A percentile compares a stretch with the other conserved stretches of the same genome.
Evolutionary conservation across 2,329 filamentous ascomycete genomes (phyloP).

Genomic region (Cladosporium sp.): DNA sequence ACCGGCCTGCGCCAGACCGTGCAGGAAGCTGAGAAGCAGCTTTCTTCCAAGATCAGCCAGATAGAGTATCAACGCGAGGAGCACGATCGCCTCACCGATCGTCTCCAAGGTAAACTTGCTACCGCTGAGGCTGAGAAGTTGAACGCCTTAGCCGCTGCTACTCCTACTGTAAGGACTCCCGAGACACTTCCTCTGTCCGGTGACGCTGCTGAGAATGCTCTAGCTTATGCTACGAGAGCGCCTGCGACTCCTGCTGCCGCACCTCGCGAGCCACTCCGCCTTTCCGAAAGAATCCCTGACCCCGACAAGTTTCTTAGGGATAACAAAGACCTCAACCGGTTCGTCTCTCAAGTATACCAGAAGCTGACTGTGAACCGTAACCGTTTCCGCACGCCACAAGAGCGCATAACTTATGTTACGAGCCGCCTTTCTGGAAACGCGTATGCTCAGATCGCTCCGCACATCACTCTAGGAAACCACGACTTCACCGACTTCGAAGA

Average conservation of each 20-base stretch:
- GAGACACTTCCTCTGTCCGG: background rate
- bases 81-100: background rate
- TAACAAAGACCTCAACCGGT: background rate
- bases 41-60: background rate
- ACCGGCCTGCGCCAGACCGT: background rate
- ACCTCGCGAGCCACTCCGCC: background rate
- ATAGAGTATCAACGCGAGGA: background rate
- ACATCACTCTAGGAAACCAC: background rate
- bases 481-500: background rate
- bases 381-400: background rate
- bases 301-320: background rate
- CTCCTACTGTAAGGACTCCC: background rate
- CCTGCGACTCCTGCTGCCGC: background rate
- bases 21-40: background rate
- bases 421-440: background rate
- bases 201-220: background rate
- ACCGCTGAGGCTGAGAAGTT: background rate
- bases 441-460: background rate
- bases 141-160: background rate
- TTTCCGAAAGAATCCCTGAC: background rate
- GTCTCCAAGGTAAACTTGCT: background rate
- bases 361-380: background rate
- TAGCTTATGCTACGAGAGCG: background rate
- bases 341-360: background rate
- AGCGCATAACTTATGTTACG: background rate